Base-by-base conservation (phyloP, 2,329 filamentous ascomycete species). In the Pestalotiopsis sp. region DNA sequence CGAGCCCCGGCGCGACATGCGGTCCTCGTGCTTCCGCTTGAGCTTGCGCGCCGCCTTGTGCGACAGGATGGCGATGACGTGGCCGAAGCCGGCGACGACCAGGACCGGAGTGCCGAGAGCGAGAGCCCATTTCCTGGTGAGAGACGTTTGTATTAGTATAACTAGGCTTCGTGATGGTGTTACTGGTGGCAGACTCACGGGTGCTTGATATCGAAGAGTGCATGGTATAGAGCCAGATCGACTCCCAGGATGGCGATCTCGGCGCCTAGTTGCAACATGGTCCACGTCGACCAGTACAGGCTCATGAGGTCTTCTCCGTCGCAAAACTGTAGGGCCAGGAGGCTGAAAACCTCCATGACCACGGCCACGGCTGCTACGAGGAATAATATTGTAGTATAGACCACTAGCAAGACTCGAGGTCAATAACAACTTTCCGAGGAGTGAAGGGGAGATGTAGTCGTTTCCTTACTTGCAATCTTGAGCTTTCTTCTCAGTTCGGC, bases 221-320 rank as follows among this genome's bases (percentile, higher is more conserved):
- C 81, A 70, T 89, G 85, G 45, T 82, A 81, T 31, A 88, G 77
- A 49, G 87, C 83, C 3, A 90, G 78, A 59, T 87, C 83, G 70
- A 90, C 86, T 36, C 88, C 88, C 13, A 76, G 75, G 73, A 89
- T 88, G 68, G 88, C 88, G 45, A 89, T 88, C 69, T 88, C 78
- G 1, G 86, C 86, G 5, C 87, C 88, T 2, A 89, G 78, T 72
- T 90, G 87, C 4, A 89, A 79, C 82, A 88, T 87, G 25, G 86
- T 87, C 86, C 87, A 90, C 2, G 87, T 88, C 0, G 87, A 85
- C 87, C 87, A 90, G 76, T 89, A 89, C 0, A 90, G 78, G 1
- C 84, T 83, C 78, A 89, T 89, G 67, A 90, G 82, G 72, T 89
- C 85, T 72, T 90, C 88, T 11, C 87, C 87, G 49, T 88, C 86